Percentiles rank a stretch among this genome's conserved stretches.
Evolutionary conservation across 108 stramenopile species (phyloP).

Genomic region (Hondaea fermentalgiana): DNA sequence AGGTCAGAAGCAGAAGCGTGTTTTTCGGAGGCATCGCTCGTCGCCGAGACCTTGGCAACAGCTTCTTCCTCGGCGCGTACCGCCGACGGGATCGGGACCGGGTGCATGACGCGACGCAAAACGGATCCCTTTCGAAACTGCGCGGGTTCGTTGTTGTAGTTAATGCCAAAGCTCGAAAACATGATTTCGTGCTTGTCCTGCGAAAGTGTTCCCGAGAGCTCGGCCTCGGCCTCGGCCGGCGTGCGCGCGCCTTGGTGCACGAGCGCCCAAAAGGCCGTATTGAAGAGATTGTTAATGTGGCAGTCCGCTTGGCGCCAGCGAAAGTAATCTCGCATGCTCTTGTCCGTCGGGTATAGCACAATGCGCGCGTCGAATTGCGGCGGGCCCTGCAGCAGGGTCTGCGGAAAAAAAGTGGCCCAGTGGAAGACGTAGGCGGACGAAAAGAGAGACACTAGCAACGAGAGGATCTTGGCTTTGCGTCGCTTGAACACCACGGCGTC

Average conservation of each 20-base stretch:
- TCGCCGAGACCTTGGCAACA: background rate
- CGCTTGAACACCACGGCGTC: slow-evolving; percentile 33
- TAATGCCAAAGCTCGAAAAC: slow-evolving; percentile 36
- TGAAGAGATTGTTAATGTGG: slow-evolving; percentile 44
- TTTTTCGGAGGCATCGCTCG: background rate
- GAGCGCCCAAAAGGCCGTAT: slow-evolving; percentile 35
- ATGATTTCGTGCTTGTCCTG: slow-evolving; percentile 43
- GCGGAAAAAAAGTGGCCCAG: slow-evolving; percentile 36
- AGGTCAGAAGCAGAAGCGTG: background rate
- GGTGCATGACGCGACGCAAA: background rate
- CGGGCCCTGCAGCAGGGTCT: slow-evolving; percentile 21
- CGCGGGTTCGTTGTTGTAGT: slow-evolving; percentile 38
- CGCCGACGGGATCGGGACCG: background rate
- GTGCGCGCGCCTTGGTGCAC: slow-evolving; percentile 10
- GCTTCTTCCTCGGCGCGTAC: background rate
- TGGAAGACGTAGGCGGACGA: slow-evolving; percentile 37
- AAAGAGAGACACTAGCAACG: slow-evolving; percentile 34
- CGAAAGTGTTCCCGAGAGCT: slow-evolving; percentile 33
- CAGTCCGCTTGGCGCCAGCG: slow-evolving; percentile 42
- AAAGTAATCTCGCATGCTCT: slow-evolving; percentile 38
- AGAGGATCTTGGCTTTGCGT: slow-evolving; percentile 28
- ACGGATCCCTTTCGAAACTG: slow-evolving; percentile 31
- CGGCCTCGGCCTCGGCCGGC: slow-evolving; percentile 31
- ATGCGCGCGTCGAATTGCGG: slow-evolving; percentile 37
- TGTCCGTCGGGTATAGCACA: slow-evolving; percentile 24